These are phyloP conservation scores for Lasiosphaeria hispida DNA, from an alignment of 495 filamentous ascomycete species.

Conservation along the genomic window DNA sequence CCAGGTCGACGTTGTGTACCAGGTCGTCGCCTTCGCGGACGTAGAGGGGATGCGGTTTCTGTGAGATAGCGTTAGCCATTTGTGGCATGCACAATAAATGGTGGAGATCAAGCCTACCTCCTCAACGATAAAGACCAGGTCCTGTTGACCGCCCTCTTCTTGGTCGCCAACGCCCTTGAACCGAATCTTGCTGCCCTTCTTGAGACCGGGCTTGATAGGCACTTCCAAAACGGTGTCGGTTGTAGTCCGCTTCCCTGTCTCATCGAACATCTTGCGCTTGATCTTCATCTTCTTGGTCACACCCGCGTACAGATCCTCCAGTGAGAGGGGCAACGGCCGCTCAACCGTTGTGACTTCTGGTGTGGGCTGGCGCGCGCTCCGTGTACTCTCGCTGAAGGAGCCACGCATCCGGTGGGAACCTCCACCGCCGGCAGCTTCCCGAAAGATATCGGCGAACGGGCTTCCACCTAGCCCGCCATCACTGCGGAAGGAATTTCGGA, in stretches of 20 bases:
- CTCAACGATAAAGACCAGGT: slow-evolving; percentile 88
- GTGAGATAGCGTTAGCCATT: slow-evolving; percentile 7
- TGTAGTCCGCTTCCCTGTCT: slow-evolving; percentile 74
- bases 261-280: slow-evolving; percentile 91
- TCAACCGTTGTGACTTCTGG: slow-evolving; percentile 90
- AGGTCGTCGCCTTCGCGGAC: slow-evolving; percentile 85
- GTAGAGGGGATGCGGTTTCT: slow-evolving; percentile 84
- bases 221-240: slow-evolving; percentile 91
- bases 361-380: slow-evolving; percentile 51
- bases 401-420: slow-evolving; percentile 36
- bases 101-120: slow-evolving; percentile 62
- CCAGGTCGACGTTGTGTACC: slow-evolving; percentile 68
- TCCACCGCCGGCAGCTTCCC: slow-evolving; percentile 28
- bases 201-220: slow-evolving; percentile 89
- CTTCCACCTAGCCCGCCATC: slow-evolving; percentile 35
- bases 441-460: slow-evolving; percentile 13
- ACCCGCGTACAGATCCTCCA: slow-evolving; percentile 85
- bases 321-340: slow-evolving; percentile 70
- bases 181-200: slow-evolving; percentile 96
- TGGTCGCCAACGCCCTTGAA: slow-evolving; percentile 95
- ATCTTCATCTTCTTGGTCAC: slow-evolving; percentile 95
- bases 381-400: slow-evolving; percentile 48
- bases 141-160: slow-evolving; percentile 95
- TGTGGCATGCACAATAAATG: background rate
- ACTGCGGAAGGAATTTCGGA: slow-evolving; percentile 71